Base-by-base conservation (phyloP, 371 early-diverging fungal species). In the Apophysomyces trapeziformis region DNA sequence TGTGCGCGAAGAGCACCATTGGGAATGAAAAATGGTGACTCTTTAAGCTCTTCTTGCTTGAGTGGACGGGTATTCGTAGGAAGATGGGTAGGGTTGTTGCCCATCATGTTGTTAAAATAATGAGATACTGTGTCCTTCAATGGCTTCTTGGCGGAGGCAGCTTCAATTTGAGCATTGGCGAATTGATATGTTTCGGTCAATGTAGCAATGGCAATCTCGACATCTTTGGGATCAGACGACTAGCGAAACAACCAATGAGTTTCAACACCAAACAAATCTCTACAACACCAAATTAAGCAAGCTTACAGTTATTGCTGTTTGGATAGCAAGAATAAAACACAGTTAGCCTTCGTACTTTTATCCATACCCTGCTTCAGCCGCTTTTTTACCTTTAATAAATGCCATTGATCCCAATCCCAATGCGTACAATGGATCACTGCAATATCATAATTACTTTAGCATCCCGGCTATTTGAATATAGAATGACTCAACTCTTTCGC, bases 1-100 rank as follows among this genome's bases (percentile, higher is more conserved):
- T 79, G 80, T 4, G 84, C 86, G 54, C 87, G 75, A 47, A 87
- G 68, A n/a, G 82, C 85, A n/a, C 84, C 85, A 61, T 85, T 86
- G 54, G 80, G 68, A 69, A 83, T 76, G 47, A 79, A 71, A n/a
- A 68, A 70, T 37, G 65, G 61, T 38, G 68, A 69, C 18, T 69
- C 60, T 16, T 68, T 67, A 8, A 64, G 57, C 12, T 72, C 69
- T 35, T 70, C 66, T 57, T 72, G 68, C 1, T 36, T 68, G 0
- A 71, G 59, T 12, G 78, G 75, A 9, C 61, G 41, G 16, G 73
- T 68, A 38, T 72, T 72, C n/a, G 78, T 68, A 12, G 78, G 74
- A 41, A 74, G 43, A 14, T 66, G 50, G 13, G 73, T 68, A 7
- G 73, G 56, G 32, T 70, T 73, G 39, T 43, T 66, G 37, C 66